A percentile compares a stretch with the other conserved stretches of the same genome.
Conservation (phyloP, 768 basidiomycete species). For the Pisolithus albus region DNA sequence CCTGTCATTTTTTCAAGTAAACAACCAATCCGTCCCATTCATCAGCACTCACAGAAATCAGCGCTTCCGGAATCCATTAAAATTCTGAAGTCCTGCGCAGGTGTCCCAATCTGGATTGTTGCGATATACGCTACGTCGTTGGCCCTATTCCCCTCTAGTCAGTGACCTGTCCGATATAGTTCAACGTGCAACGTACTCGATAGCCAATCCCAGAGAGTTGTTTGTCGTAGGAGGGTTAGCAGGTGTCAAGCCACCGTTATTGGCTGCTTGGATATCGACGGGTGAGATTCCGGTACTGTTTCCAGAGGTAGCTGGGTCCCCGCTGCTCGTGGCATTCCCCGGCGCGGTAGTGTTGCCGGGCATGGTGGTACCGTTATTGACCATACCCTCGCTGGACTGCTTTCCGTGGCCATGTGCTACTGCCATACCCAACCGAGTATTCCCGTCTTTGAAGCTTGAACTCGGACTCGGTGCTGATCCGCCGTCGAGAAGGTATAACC, state of each 20-base stretch:
- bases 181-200: constrained; percentile 43
- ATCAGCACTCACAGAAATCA: constrained; percentile 40
- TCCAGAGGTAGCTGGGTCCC: constrained; percentile 9
- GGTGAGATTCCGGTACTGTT: constrained; percentile 29
- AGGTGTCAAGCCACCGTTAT: constrained; percentile 33
- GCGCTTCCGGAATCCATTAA: constrained; percentile 69
- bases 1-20: constrained; percentile 6
- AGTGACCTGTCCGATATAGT: constrained; percentile 1
- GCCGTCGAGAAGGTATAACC: constrained; percentile 32
- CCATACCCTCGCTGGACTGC: background rate
- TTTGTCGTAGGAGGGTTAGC: constrained; percentile 36
- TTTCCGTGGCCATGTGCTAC: constrained; percentile 1
- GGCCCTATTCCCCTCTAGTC: constrained; percentile 24
- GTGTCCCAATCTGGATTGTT: constrained; percentile 60
- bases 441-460: constrained; percentile 4
- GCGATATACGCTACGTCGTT: constrained; percentile 54
- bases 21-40: background rate
- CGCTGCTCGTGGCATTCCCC: constrained; percentile 4
- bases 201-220: constrained; percentile 61
- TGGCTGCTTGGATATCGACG: constrained; percentile 31
- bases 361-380: constrained; percentile 1
- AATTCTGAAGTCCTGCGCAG: constrained; percentile 46
- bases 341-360: constrained; percentile 5
- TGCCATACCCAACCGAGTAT: constrained; percentile 6
- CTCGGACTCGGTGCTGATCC: constrained; percentile 11